Conservation (phyloP, 192 early-diverging fungal genomes). For the Funneliformis mosseae region DNA sequence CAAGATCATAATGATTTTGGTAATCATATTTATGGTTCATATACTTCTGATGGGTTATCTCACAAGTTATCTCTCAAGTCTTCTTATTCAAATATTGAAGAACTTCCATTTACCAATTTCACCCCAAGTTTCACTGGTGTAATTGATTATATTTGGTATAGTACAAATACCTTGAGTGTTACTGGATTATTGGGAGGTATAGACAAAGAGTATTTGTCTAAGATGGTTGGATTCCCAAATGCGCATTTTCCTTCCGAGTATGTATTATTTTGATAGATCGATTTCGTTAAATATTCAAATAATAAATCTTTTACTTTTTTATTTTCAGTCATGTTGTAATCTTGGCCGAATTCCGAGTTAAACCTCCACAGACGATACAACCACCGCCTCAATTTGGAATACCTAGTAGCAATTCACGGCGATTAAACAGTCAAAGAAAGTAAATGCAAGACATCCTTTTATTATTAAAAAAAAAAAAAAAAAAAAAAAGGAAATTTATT, state of each 20-base stretch:
- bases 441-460: neutral
- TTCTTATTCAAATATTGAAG: slow-evolving; percentile 70
- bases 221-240: slow-evolving; percentile 91
- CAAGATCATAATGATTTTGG: slow-evolving; percentile 87
- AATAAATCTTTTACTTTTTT: slow-evolving; percentile 12
- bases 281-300: neutral
- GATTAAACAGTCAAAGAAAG: neutral
- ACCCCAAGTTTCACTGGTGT: slow-evolving; percentile 83
- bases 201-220: slow-evolving; percentile 77
- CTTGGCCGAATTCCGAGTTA: slow-evolving; percentile 36
- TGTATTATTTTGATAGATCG: slow-evolving; percentile 23
- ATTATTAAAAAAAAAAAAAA: no score
- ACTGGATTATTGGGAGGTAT: slow-evolving; percentile 80
- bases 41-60: slow-evolving; percentile 78
- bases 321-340: slow-evolving; percentile 35
- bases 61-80: slow-evolving; percentile 85
- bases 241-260: slow-evolving; percentile 82
- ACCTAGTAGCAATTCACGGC: neutral
- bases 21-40: slow-evolving; percentile 79
- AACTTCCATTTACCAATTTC: slow-evolving; percentile 92
- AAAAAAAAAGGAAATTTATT: neutral
- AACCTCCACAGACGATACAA: slow-evolving; percentile 19
- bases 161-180: slow-evolving; percentile 70
- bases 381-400: slow-evolving; percentile 12
- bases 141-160: slow-evolving; percentile 96